These are phyloP conservation scores for Sporothrix globosa DNA, from an alignment of 2,329 filamentous ascomycete species.

Conservation along the genomic window DNA sequence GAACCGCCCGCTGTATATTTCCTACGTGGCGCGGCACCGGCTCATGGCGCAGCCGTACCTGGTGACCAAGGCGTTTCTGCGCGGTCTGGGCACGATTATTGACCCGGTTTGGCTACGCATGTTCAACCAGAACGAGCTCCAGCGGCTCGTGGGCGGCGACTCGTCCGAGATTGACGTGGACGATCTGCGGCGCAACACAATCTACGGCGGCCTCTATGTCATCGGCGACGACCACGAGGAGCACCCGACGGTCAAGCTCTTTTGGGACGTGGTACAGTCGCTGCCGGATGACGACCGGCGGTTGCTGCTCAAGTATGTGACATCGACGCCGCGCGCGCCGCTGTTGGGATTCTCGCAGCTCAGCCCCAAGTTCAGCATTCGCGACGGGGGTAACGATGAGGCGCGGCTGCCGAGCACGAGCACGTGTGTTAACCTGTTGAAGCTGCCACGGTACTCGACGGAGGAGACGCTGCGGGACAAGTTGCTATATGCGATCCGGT, in stretches of 20 bases:
- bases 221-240: slow-evolving; percentile 88
- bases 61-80: slow-evolving; percentile 88
- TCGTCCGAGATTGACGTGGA: slow-evolving; percentile 82
- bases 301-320: slow-evolving; percentile 93
- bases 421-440: slow-evolving; percentile 93
- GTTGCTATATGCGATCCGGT: slow-evolving; percentile 84
- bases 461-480: slow-evolving; percentile 72
- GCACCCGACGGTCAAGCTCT: slow-evolving; percentile 81
- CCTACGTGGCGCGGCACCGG: slow-evolving; percentile 84
- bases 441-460: slow-evolving; percentile 79
- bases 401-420: slow-evolving; percentile 85
- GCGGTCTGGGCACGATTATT: slow-evolving; percentile 83
- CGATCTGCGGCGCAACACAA: slow-evolving; percentile 80
- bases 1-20: slow-evolving; percentile 92
- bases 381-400: slow-evolving; percentile 78
- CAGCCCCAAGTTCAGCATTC: slow-evolving; percentile 83
- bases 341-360: slow-evolving; percentile 86
- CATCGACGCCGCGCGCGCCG: slow-evolving; percentile 86
- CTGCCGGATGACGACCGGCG: slow-evolving; percentile 77
- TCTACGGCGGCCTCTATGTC: slow-evolving; percentile 84
- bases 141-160: slow-evolving; percentile 89
- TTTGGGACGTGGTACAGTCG: slow-evolving; percentile 85
- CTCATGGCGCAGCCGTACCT: slow-evolving; percentile 75
- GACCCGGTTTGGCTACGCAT: slow-evolving; percentile 92
- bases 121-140: slow-evolving; percentile 96